phyloP scores from a whole-genome alignment of 169 alveolate species.

The Amoebophrya sp. region DNA sequence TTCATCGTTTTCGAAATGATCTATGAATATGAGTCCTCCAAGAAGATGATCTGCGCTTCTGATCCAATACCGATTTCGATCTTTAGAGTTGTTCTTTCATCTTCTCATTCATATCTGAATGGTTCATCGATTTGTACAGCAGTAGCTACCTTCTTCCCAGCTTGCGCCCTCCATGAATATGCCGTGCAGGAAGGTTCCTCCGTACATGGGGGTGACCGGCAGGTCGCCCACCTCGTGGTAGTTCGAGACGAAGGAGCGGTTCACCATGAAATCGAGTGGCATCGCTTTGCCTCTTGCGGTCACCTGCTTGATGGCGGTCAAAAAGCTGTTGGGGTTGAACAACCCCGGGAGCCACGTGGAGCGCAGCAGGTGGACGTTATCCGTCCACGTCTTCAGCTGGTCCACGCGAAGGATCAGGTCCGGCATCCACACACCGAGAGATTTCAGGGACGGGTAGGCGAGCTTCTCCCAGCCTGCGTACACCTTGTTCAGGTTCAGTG shows the following conservation, averaged over 20 bases:
- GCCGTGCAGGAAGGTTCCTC: slow-evolving; percentile 47
- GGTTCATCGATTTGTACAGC: not conserved
- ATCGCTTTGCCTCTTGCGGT: slow-evolving; percentile 71
- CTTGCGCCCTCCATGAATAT: slow-evolving; percentile 80
- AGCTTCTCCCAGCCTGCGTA: slow-evolving; percentile 68
- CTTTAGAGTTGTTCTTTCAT: not conserved
- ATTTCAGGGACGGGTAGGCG: slow-evolving; percentile 76
- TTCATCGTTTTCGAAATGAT: not conserved
- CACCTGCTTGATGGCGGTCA: slow-evolving; percentile 84
- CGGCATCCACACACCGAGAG: slow-evolving; percentile 62
- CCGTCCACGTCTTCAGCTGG: slow-evolving; percentile 63
- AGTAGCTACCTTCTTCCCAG: slow-evolving; percentile 62
- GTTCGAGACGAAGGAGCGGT: slow-evolving; percentile 6
- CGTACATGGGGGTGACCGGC: not conserved
- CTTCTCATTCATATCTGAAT: not conserved
- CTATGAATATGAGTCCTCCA: not conserved
- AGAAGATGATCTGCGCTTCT: not conserved
- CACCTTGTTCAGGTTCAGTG: slow-evolving; percentile 59
- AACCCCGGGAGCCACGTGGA: slow-evolving; percentile 69
- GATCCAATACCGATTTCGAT: not conserved
- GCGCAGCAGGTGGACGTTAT: slow-evolving; percentile 58
- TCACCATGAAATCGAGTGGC: slow-evolving; percentile 73
- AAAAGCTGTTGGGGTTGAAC: slow-evolving; percentile 87
- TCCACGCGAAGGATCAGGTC: slow-evolving; percentile 68
- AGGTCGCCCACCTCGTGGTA: slow-evolving; percentile 4